Evolutionary conservation across 1,284 basidiomycete species (phyloP).

Genomic region (Cutaneotrichosporon spelunceum): DNA sequence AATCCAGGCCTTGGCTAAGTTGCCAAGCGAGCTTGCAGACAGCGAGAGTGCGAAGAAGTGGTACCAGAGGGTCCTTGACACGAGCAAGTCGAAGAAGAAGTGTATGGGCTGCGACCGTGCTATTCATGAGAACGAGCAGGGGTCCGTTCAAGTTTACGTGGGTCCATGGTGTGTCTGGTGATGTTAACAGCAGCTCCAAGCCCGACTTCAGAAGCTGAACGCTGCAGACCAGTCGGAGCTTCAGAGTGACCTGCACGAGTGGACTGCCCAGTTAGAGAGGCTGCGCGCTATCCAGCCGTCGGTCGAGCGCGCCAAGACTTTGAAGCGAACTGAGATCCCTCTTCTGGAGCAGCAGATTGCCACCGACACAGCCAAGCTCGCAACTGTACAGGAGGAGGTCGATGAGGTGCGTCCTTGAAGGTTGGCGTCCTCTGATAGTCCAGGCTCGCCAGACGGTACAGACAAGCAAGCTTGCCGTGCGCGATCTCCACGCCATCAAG

Average conservation of each 20-base stretch:
- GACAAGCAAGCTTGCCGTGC: constrained; percentile 45
- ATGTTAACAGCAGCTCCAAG: constrained; percentile 54
- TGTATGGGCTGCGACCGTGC: constrained; percentile 75
- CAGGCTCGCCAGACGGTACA: constrained; percentile 43
- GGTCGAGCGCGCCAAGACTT: constrained; percentile 49
- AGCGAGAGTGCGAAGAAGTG: constrained; percentile 46
- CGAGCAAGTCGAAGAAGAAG: constrained; percentile 62
- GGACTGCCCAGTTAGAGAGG: constrained; percentile 61
- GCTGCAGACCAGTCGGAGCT: constrained; percentile 46
- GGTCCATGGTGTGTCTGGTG: constrained; percentile 28
- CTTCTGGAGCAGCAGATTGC: constrained; percentile 64
- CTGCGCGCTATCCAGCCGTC: constrained; percentile 62
- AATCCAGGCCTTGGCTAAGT: neutral
- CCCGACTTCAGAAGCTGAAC: constrained; percentile 27
- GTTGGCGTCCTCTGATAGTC: neutral
- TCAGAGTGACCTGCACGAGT: constrained; percentile 59
- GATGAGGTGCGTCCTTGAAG: constrained; percentile 53
- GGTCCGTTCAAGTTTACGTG: constrained; percentile 66
- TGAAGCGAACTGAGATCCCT: constrained; percentile 65
- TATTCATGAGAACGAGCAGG: constrained; percentile 63
- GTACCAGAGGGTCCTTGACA: constrained; percentile 63
- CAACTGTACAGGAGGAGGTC: constrained; percentile 56
- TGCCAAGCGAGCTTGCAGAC: constrained; percentile 21
- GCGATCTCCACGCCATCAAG: constrained; percentile 65
- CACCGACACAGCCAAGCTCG: constrained; percentile 58